Evolutionary conservation across 768 basidiomycete species (phyloP).

Genomic region (Artomyces pyxidatus): DNA sequence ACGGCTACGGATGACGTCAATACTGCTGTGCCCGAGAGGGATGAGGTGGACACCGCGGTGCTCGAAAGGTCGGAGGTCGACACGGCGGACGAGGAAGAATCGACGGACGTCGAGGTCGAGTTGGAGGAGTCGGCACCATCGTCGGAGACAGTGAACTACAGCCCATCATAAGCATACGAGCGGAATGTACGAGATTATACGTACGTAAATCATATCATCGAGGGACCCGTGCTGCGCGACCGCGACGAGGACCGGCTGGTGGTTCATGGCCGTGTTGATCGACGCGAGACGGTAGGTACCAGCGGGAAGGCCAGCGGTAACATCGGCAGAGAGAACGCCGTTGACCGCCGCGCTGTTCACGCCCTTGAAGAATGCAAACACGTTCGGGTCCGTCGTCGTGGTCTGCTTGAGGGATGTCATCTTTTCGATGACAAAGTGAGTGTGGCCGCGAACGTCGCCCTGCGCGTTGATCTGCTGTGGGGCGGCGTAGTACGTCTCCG

Average conservation of each 20-base stretch:
- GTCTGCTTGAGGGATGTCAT: constrained; percentile 42
- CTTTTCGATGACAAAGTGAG: constrained; percentile 54
- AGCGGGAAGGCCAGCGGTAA: constrained; percentile 34
- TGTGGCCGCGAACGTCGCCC: constrained; percentile 53
- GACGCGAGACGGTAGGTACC: constrained; percentile 34
- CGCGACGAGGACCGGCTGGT: constrained; percentile 29
- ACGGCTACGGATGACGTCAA: not conserved
- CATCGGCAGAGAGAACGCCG: constrained; percentile 32
- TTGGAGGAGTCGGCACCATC: not conserved
- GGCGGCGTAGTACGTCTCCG: constrained; percentile 42
- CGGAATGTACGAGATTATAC: not conserved
- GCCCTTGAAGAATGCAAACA: constrained; percentile 54
- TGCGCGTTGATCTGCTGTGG: constrained; percentile 42
- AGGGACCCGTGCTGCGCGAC: constrained; percentile 34
- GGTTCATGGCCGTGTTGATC: constrained; percentile 40
- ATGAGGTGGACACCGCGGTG: not conserved
- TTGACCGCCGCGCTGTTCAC: constrained; percentile 36
- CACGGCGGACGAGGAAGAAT: not conserved
- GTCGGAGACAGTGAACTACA: constrained; percentile 4
- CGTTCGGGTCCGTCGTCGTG: constrained; percentile 36
- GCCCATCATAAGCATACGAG: not conserved
- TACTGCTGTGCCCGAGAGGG: not conserved
- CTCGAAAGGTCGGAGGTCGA: not conserved
- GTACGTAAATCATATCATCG: constrained; percentile 33
- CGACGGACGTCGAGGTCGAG: not conserved